Percentiles rank a stretch among this genome's conserved stretches.
phyloP scores from a whole-genome alignment of 306 rosid genomes.

The Lablab purpureus region DNA sequence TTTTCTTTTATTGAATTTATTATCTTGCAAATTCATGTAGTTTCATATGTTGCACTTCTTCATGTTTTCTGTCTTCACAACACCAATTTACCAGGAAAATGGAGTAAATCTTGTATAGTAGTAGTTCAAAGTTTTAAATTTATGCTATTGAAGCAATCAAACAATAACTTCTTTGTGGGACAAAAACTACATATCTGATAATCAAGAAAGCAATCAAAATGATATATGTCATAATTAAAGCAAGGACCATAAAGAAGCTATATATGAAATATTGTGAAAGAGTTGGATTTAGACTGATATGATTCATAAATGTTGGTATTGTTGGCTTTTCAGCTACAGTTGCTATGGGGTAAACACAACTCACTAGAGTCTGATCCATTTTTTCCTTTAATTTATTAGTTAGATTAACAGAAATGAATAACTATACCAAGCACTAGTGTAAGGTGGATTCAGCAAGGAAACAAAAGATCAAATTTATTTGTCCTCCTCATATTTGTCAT shows the following conservation, averaged over 20 bases:
- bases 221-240: not conserved
- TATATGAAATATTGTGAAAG: constrained; percentile 15
- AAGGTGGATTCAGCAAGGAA: constrained; percentile 45
- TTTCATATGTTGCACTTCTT: not conserved
- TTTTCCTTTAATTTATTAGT: constrained; percentile 31
- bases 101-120: not conserved
- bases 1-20: not conserved
- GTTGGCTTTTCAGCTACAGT: constrained; percentile 13
- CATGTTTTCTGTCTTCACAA: not conserved
- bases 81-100: constrained; percentile 2
- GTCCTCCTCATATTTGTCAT: constrained; percentile 39
- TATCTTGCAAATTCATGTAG: not conserved
- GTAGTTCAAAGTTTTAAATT: constrained; percentile 21
- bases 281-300: not conserved
- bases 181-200: not conserved
- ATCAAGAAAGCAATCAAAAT: constrained; percentile 31
- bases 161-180: not conserved
- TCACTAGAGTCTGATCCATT: constrained; percentile 23
- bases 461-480: constrained; percentile 46
- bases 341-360: constrained; percentile 20
- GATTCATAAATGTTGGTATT: constrained; percentile 26
- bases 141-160: constrained; percentile 28
- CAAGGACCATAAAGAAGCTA: constrained; percentile 22
- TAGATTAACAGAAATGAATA: constrained; percentile 28
- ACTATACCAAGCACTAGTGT: constrained; percentile 39